Evolutionary conservation across 192 early-diverging fungal genomes (phyloP), one percentile per base, ranked within the genome.

Genomic region (Podila epigama): DNA sequence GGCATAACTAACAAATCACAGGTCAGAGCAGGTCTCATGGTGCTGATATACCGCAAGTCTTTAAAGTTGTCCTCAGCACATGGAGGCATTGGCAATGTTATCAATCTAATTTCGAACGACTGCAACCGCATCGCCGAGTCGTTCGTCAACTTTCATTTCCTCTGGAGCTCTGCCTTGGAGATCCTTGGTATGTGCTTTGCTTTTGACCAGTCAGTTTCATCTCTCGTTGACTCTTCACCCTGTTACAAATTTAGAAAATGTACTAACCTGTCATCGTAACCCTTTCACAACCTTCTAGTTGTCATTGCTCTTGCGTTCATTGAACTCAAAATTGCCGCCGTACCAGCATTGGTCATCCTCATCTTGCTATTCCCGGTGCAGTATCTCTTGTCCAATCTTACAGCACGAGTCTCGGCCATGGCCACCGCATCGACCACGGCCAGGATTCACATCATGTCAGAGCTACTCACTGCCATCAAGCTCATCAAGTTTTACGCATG

Each of bases 401-500:
- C 87, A 0, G 86, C 90, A 2, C 68, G 62, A 18, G 64, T 85
- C 20, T 77, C 84, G 1, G 81, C 82, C 61, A 69, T 69, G 58
- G 80, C 79, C 5, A 90, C 91, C 35, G 83, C 67, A 10, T 75
- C 84, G n/a, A 91, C 89, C 3, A 86, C 85, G 10, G 66, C 83
- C 29, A 81, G 91, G 34, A 89, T 92, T 29, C 90, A 90, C 63
- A 70, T 92, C 48, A 92, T 92, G 84, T 89, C 89, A 0, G 91
- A 92, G 69, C 81, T 90, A 36, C 68, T 92, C 50, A 92, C 89
- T 5, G 90, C 89, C 20, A 89, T 93, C 63, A 92, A 91, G 64
- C 75, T 93, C 25, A 89, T 93, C 65, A 93, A 93, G 66, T 88
- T 92, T 59, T 92, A 93, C 68, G 85, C 89, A 11, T 93, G 91